phyloP scores from a whole-genome alignment of 306 rosid genomes.

The Echinosophora koreensis region DNA sequence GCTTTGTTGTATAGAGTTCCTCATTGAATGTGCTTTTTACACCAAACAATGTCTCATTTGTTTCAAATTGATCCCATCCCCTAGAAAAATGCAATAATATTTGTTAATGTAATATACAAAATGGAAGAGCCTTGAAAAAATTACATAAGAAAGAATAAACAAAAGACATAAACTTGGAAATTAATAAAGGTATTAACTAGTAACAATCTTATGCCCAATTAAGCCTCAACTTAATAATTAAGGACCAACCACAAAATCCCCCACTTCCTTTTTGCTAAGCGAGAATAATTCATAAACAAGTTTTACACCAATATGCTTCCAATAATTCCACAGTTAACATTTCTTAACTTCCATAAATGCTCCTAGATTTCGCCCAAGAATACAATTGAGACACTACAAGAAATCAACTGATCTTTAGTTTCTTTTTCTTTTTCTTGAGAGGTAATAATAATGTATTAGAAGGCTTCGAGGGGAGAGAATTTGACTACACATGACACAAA shows the following conservation, averaged over 20 bases:
- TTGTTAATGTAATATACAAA: constrained; percentile 17
- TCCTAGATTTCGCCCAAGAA: constrained; percentile 16
- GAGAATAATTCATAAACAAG: constrained; percentile 27
- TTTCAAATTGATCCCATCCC: constrained; percentile 96
- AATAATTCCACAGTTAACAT: constrained; percentile 21
- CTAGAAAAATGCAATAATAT: constrained; percentile 48
- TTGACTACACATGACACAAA: constrained; percentile 11
- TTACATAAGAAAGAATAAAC: constrained; percentile 32
- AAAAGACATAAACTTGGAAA: constrained; percentile 3
- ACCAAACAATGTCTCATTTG: constrained; percentile 85
- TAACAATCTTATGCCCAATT: constrained; percentile 16
- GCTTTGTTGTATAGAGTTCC: constrained; percentile 91
- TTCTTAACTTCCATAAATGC: constrained; percentile 30
- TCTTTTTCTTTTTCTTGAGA: not conserved
- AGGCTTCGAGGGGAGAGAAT: not conserved
- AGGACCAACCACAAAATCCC: constrained; percentile 34
- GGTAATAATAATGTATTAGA: not conserved
- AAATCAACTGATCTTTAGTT: constrained; percentile 23
- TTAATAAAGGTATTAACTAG: not conserved
- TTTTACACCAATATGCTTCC: not conserved
- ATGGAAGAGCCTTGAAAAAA: constrained; percentile 7
- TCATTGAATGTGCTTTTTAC: constrained; percentile 91
- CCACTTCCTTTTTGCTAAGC: constrained; percentile 24
- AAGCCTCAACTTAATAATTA: constrained; percentile 22
- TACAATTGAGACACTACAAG: constrained; percentile 11